These are phyloP conservation scores for Phalaenopsis equestris DNA, from an alignment of 106 monocot species.

Conservation along the genomic window DNA sequence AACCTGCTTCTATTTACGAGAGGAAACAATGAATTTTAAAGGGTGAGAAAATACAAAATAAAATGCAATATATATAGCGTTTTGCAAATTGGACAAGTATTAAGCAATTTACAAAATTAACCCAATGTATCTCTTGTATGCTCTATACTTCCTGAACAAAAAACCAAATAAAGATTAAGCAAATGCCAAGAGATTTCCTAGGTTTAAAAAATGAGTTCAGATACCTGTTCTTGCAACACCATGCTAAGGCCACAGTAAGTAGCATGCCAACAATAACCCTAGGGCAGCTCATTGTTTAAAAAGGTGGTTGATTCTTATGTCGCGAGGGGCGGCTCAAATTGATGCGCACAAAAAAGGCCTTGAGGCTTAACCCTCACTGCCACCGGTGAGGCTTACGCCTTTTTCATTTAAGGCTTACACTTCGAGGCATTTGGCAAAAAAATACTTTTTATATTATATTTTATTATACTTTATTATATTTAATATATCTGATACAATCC, in stretches of 20 bases:
- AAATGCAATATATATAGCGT: neutral
- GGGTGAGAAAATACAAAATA: neutral
- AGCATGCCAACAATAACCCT: neutral
- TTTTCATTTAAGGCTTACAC: too few relatives aligned
- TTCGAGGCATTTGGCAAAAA: too few relatives aligned
- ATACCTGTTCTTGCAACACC: neutral
- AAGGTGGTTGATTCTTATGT: too few relatives aligned
- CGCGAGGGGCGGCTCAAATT: too few relatives aligned
- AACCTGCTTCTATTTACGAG: neutral
- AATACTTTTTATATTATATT: too few relatives aligned
- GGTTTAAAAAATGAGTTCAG: neutral
- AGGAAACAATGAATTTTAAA: neutral
- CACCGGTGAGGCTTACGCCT: too few relatives aligned
- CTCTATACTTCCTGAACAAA: neutral
- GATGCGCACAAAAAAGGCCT: too few relatives aligned
- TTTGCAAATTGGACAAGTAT: neutral
- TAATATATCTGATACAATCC: too few relatives aligned
- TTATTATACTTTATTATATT: too few relatives aligned
- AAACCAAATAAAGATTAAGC: neutral
- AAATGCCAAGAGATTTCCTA: neutral
- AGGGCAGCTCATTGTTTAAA: neutral
- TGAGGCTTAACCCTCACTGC: too few relatives aligned
- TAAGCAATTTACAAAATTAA: neutral
- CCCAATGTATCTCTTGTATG: neutral
- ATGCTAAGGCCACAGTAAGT: neutral